phyloP scores from a whole-genome alignment of 2,329 filamentous ascomycete species.

The Lecanosticta acicola region DNA sequence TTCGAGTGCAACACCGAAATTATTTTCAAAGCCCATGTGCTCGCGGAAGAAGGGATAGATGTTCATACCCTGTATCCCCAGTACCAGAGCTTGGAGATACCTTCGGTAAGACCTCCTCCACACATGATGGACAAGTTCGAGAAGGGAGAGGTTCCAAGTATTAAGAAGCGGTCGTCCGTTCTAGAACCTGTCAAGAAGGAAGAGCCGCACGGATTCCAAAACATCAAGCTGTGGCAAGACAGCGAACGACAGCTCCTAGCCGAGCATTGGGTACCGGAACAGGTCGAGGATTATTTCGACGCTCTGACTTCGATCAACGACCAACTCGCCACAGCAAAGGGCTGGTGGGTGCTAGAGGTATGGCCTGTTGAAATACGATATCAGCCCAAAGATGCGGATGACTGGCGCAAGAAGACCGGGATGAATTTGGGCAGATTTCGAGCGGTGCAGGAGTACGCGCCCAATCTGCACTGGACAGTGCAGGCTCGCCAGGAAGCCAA shows the following conservation, averaged over 20 bases:
- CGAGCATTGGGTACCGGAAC: constrained; percentile 34
- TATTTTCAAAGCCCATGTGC: constrained; percentile 36
- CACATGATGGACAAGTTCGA: constrained; percentile 35
- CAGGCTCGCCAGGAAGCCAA: constrained; percentile 33
- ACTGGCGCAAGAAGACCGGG: constrained; percentile 36
- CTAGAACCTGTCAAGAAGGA: constrained; percentile 19
- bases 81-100: constrained; percentile 32
- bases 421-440: constrained; percentile 39
- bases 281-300: constrained; percentile 42
- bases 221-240: constrained; percentile 21
- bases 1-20: constrained; percentile 46
- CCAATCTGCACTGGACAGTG: constrained; percentile 44
- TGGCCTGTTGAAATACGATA: constrained; percentile 40
- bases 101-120: constrained; percentile 34
- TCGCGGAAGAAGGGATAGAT: constrained; percentile 41
- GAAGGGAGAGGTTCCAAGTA: constrained; percentile 30
- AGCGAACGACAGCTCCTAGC: constrained; percentile 14
- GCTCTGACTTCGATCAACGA: constrained; percentile 39
- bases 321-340: constrained; percentile 34
- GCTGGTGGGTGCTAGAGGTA: constrained; percentile 43
- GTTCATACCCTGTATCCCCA: constrained; percentile 39
- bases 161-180: constrained; percentile 25
- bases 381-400: constrained; percentile 27
- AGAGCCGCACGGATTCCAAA: constrained; percentile 22
- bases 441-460: constrained; percentile 33